Percentiles rank a stretch among this genome's conserved stretches.
Evolutionary conservation across 2,329 filamentous ascomycete genomes (phyloP).

Genomic region (Fonsecaea erecta): DNA sequence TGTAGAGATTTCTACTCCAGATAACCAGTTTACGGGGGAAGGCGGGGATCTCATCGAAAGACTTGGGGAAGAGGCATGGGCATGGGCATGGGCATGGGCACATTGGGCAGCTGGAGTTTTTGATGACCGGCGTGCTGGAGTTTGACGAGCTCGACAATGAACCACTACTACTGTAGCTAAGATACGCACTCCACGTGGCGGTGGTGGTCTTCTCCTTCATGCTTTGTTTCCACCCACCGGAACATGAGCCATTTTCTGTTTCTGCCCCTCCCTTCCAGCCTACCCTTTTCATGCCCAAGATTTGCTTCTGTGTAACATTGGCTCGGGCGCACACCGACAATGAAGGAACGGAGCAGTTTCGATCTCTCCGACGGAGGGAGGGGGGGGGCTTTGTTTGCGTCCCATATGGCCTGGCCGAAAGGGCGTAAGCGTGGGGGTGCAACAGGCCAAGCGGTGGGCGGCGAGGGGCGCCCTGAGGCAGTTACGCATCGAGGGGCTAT

Average conservation of each 20-base stretch:
- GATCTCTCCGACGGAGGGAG: conserved; percentile 12
- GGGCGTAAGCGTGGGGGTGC: conserved; percentile 29
- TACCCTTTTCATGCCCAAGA: neutral
- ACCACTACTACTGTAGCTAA: too few species aligned
- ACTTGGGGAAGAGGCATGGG: conserved; percentile 9
- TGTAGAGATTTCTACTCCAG: conserved; percentile 9
- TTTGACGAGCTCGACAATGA: neutral
- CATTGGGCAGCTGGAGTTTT: conserved; percentile 6
- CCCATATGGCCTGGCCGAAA: conserved; percentile 12
- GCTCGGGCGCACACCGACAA: conserved; percentile 9
- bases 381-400: neutral
- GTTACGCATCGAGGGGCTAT: neutral
- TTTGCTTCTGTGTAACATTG: conserved; percentile 6
- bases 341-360: conserved; percentile 6
- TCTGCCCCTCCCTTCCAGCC: neutral
- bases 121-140: neutral
- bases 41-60: conserved; percentile 18
- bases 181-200: conserved; percentile 25
- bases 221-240: conserved; percentile 1
- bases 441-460: neutral
- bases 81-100: neutral
- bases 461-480: neutral
- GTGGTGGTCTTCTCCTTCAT: neutral
- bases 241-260: conserved; percentile 9
- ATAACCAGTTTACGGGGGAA: conserved; percentile 7